phyloP scores from a whole-genome alignment of 257 asterid genomes.

The Jasminum sambac region DNA sequence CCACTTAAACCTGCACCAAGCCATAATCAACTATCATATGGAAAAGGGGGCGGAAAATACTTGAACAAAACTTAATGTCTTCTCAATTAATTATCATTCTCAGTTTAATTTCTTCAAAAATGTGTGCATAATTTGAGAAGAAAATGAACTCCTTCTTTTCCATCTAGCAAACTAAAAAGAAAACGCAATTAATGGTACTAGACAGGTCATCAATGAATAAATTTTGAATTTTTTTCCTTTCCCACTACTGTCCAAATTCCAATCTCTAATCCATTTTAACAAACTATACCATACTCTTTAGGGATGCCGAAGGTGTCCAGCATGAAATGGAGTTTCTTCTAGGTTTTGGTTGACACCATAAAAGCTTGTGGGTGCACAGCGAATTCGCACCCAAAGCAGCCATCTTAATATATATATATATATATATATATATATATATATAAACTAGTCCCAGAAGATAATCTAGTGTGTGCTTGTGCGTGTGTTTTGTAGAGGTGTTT shows the following conservation, averaged over 20 bases:
- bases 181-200: neutral
- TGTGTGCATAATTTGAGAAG: neutral
- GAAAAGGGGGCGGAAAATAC: neutral
- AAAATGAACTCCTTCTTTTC: conserved; percentile 5
- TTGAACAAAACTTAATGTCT: neutral
- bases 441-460: conserved; percentile 30
- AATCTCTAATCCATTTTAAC: too few species aligned
- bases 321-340: conserved; percentile 48
- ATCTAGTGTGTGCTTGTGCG: conserved; percentile 15
- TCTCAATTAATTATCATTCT: neutral
- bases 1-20: conserved; percentile 46
- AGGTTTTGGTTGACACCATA: conserved; percentile 39
- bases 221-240: neutral
- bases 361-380: conserved; percentile 43
- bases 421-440: neutral
- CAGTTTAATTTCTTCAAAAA: conserved; percentile 1
- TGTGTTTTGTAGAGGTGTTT: conserved; percentile 31
- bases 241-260: neutral
- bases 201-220: neutral
- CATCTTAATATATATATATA: too few species aligned
- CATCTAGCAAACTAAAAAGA: neutral
- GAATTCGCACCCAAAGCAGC: conserved; percentile 57
- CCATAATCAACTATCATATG: neutral
- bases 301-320: conserved; percentile 44
- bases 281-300: conserved; percentile 40